Evolutionary conservation across 139 green algal genomes (phyloP), one percentile per base, ranked within the genome.

Genomic region (Dunaliella primolecta): DNA sequence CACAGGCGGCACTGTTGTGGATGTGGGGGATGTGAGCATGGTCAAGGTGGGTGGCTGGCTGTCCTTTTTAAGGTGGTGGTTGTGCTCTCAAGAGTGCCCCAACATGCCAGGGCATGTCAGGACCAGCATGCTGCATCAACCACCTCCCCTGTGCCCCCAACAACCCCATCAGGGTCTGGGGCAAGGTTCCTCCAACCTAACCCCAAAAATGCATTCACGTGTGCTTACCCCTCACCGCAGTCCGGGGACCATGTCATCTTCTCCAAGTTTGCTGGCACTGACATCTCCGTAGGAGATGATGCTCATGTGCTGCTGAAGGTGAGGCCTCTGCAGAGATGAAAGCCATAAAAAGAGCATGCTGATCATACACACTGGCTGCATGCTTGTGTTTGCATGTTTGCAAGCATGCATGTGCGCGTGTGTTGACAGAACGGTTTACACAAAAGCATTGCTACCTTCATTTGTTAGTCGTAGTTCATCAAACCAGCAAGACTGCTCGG

Each of bases 241-340:
- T 83, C 38, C 15, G 95, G 95, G n/a, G 96, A 98, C 87, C 93
- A 91, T 20, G 95, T 99, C 31, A 91, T 98, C 32, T 99, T 98
- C 91, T 96, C 92, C 36, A 98, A 99, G 93, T 99, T 94, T 81
- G 96, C 97, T 23, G 97, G 97, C 81, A 99, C 96, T 33, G 94
- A 98, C 85, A 64, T 99, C 29, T 91, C 95, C 36, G 38, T 99
- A n/a, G 78, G 90, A 24, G 94, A 89, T 64, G 86, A 82, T 2
- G 89, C 94, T 57, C 91, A 96, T 78, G 90, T 99, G 34, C 86
- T 99, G 75, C 92, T 99, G 29, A 99, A 98, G 93, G 94, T 96
- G 88, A 3, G 88, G 7, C 81, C 21, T 21, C 56, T 72, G 15
- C 56, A n/a, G n/a, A n/a, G n/a, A n/a, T 21, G 27, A 24, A 24